Base-by-base conservation (phyloP, 1,284 basidiomycete genomes). In the Megacollybia platyphylla region DNA sequence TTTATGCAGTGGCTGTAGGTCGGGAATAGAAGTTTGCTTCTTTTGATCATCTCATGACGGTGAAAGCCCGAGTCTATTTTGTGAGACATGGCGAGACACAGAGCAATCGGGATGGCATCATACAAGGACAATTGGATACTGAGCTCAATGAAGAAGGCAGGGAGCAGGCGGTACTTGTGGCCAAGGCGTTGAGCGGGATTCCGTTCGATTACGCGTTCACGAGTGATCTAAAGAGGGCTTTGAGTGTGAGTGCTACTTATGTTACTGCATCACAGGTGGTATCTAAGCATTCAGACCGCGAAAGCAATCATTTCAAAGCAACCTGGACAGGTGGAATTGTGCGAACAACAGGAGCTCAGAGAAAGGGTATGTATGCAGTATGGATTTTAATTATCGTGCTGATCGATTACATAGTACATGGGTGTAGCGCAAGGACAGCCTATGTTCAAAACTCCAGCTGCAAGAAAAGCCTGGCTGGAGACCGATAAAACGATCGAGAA, bases 81-180 rank as follows among this genome's bases (percentile, higher is more conserved):
- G 70, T 86, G 36, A 73, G 83, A 37, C 84, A 87, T 51, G 84
- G 82, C 28, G 82, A 87, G 61, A 87, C 83, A 26, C 67, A 75
- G 39, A 74, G 71, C 53, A 87, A 86, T 55, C 59, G 64, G 42
- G 56, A 61, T 7, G 63, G 64, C 20, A 73, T 81, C 46, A 70
- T 84, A 39, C 83, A 87, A 62, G 83, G 84, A 36, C 83, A 86
- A 4, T 52, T 73, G 45, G 79, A 87, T 57, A 77, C 76, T 9
- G 49, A 56, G 27, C 61, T 87, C 50, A 84, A 87, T 51, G 67
- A 63, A 7, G 58, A 56, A 2, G 83, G 83, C 7, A 44, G 66
- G 40, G 57, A 60, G 43, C 82, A 87, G 56, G 78, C 79, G 10
- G 52, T 52, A 46, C 57, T 68, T 45, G 68, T 75, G 5, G 79